Conservation (phyloP, 768 basidiomycete genomes). For the Phlebiopsis flavidoalba region DNA sequence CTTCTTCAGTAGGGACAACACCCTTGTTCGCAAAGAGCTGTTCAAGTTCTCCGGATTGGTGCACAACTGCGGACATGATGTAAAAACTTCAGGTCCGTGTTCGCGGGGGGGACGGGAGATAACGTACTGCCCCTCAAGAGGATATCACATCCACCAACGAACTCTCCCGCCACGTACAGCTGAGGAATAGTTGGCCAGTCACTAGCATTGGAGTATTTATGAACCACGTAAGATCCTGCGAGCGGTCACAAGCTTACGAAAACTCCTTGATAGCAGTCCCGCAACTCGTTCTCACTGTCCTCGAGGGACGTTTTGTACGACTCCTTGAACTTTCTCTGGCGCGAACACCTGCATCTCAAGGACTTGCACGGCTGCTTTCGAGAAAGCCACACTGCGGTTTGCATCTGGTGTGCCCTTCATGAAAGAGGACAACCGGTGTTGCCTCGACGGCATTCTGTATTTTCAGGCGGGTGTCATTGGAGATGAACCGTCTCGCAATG, state of each 20-base stretch:
- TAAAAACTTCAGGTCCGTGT: neutral
- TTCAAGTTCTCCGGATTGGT: slow-evolving; percentile 92
- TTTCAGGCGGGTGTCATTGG: slow-evolving; percentile 53
- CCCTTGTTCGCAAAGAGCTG: slow-evolving; percentile 67
- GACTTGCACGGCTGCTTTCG: slow-evolving; percentile 88
- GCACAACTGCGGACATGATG: slow-evolving; percentile 59
- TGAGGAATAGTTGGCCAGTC: slow-evolving; percentile 99
- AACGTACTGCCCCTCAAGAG: slow-evolving; percentile 80
- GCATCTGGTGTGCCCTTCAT: slow-evolving; percentile 91
- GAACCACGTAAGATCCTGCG: neutral
- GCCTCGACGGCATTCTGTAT: slow-evolving; percentile 71
- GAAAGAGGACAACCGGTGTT: slow-evolving; percentile 87
- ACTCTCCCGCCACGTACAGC: slow-evolving; percentile 91
- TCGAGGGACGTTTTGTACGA: slow-evolving; percentile 90
- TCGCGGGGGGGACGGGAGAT: neutral
- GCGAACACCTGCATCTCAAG: slow-evolving; percentile 82
- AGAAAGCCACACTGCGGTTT: slow-evolving; percentile 91
- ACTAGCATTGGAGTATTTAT: slow-evolving; percentile 33
- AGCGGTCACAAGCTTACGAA: slow-evolving; percentile 58
- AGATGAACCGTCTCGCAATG: slow-evolving; percentile 45
- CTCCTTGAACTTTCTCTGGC: slow-evolving; percentile 71
- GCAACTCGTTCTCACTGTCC: slow-evolving; percentile 78
- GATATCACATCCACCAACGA: slow-evolving; percentile 97
- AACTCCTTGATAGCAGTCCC: slow-evolving; percentile 92
- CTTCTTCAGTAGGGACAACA: slow-evolving; percentile 51